phyloP scores from a whole-genome alignment of 2,329 filamentous ascomycete species.

The Xylariaceae sp. region DNA sequence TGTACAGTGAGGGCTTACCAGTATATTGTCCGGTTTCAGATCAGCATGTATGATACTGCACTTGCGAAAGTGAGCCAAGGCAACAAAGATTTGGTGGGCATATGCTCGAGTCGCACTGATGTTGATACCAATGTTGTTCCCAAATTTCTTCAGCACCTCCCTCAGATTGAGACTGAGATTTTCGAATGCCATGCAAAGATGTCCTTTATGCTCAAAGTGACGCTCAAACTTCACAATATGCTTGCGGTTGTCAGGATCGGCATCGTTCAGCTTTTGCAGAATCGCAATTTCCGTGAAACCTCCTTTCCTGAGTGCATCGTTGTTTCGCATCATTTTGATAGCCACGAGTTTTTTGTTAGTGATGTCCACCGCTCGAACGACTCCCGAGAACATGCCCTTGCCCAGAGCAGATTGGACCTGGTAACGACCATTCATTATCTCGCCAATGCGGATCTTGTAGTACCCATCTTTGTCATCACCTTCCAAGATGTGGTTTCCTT shows the following conservation, averaged over 20 bases:
- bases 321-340: slow-evolving; percentile 97
- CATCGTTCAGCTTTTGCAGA: slow-evolving; percentile 77
- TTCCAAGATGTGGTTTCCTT: slow-evolving; percentile 74
- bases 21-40: slow-evolving; percentile 94
- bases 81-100: slow-evolving; percentile 90
- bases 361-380: slow-evolving; percentile 82
- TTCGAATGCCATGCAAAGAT: slow-evolving; percentile 96
- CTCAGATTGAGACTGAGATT: slow-evolving; percentile 90
- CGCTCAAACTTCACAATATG: slow-evolving; percentile 86
- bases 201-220: slow-evolving; percentile 88
- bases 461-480: slow-evolving; percentile 94
- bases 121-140: slow-evolving; percentile 89
- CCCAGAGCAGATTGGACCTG: slow-evolving; percentile 84
- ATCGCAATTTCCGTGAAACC: slow-evolving; percentile 94
- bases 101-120: slow-evolving; percentile 82
- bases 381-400: slow-evolving; percentile 93
- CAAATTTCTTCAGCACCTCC: slow-evolving; percentile 93
- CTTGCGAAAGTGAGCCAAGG: slow-evolving; percentile 80
- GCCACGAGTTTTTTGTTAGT: slow-evolving; percentile 75
- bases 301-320: slow-evolving; percentile 86
- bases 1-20: slow-evolving; percentile 51
- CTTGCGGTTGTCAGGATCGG: slow-evolving; percentile 84
- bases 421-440: slow-evolving; percentile 84
- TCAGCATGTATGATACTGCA: slow-evolving; percentile 94
- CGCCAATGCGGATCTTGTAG: slow-evolving; percentile 90